Conservation (phyloP, 1,139 yeast species). For the Pichia sp. region DNA sequence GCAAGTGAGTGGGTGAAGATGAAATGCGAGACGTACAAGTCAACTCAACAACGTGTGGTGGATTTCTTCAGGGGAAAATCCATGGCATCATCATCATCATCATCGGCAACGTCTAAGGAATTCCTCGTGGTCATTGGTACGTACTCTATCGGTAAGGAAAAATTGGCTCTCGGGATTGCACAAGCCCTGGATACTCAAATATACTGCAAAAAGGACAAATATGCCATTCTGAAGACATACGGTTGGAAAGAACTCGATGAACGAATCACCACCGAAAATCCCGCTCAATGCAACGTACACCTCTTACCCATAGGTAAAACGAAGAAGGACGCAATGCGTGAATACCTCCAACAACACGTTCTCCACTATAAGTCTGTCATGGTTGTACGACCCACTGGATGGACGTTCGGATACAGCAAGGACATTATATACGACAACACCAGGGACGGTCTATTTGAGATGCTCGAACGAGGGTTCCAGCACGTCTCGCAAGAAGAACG, state of each 20-base stretch:
- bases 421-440: no score
- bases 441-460: background rate
- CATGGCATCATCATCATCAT: no score
- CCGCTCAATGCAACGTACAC: constrained; percentile 54
- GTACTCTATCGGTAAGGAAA: constrained; percentile 87
- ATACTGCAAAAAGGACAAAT: constrained; percentile 44
- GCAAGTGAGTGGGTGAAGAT: constrained; percentile 49
- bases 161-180: constrained; percentile 67
- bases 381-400: constrained; percentile 79
- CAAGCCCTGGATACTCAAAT: constrained; percentile 44
- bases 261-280: constrained; percentile 30
- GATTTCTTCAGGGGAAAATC: constrained; percentile 24
- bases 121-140: constrained; percentile 76
- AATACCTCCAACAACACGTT: constrained; percentile 45
- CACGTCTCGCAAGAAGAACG: background rate
- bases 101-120: constrained; percentile 4
- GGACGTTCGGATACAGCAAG: constrained; percentile 67
- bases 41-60: constrained; percentile 35
- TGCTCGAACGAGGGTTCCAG: constrained; percentile 7
- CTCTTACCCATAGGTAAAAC: constrained; percentile 46
- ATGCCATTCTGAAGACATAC: constrained; percentile 36
- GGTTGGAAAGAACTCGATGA: constrained; percentile 30
- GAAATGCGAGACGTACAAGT: constrained; percentile 24
- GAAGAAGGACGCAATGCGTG: constrained; percentile 34
- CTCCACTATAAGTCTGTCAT: constrained; percentile 48